Evolutionary conservation across 1,284 basidiomycete species (phyloP), one percentile per base, ranked within the genome.

Genomic region (Porodaedalea pini): DNA sequence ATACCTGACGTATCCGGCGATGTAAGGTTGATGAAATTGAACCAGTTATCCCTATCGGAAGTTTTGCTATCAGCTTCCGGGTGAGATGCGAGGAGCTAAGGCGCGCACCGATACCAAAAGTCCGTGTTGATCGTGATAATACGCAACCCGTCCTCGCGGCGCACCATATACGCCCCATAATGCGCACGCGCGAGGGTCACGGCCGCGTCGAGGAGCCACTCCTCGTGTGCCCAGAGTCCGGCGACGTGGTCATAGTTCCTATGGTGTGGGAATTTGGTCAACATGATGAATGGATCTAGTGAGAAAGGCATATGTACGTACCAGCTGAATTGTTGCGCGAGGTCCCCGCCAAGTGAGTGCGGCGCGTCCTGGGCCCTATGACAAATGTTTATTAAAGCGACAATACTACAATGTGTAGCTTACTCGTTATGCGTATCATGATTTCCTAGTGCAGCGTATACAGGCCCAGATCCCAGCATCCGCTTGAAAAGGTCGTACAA

Each of bases 91-190:
- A n/a, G n/a, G n/a, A 37, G 34, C 4, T 15, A n/a, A 3, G 13
- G 15, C 4, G 11, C 34, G 19, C 23, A 50, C 39, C 50, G 73
- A 81, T 57, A 68, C 85, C 85, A 90, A 57, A 89, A 66, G 67
- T 92, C 85, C 15, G 87, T 91, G 66, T 92, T 91, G 60, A 92
- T 69, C 36, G 87, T 83, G 58, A 92, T 88, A 44, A 92, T 72
- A 29, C 87, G 77, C 27, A 93, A 71, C 1, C 88, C 88, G 59
- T 89, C 83, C 4, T 69, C 65, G 19, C 88, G 81, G 61, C 78
- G 77, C 17, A 90, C 86, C 72, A 83, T 85, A 67, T 90, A 92
- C 10, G 78, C 89, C 7, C 83, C 80, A 64, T 92, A 92, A 69
- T 92, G 88, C 1, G 82, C 73, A 48, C 79, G 78, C 0, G 88